Percentiles rank a stretch among this genome's conserved stretches.
Conservation (phyloP, 78 protist genomes). For the Pelomyxa schiedti region DNA sequence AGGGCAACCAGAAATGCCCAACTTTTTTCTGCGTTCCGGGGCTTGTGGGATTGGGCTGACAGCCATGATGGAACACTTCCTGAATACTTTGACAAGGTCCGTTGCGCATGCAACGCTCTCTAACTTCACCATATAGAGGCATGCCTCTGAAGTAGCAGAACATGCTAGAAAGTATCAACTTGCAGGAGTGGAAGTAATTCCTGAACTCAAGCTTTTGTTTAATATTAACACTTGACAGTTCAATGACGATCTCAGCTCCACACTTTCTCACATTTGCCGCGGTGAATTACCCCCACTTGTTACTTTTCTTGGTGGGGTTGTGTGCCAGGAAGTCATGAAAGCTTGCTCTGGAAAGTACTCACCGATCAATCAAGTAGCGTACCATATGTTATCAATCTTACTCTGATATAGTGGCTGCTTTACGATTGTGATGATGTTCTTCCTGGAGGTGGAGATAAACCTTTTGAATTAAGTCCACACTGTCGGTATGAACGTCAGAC, state of each 20-base stretch:
- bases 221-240: too few relatives aligned
- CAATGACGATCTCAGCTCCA: too few relatives aligned
- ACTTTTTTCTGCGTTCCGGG: constrained; percentile 48
- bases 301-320: constrained; percentile 75
- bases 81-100: constrained; percentile 6
- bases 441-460: constrained; percentile 24
- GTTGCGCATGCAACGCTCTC: too few relatives aligned
- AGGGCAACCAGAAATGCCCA: constrained; percentile 42
- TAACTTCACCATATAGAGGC: too few relatives aligned
- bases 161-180: too few relatives aligned
- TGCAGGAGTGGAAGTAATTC: too few relatives aligned
- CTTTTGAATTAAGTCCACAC: constrained; percentile 25
- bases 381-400: too few relatives aligned
- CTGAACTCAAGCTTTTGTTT: too few relatives aligned
- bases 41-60: not conserved
- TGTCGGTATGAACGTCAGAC: constrained; percentile 87
- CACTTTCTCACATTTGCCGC: constrained; percentile 26
- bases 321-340: constrained; percentile 91
- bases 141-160: too few relatives aligned
- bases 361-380: constrained; percentile 85
- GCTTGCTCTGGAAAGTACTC: constrained; percentile 86
- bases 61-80: constrained; percentile 20
- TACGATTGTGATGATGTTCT: constrained; percentile 73
- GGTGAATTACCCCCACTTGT: constrained; percentile 67
- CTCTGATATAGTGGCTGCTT: constrained; percentile 71